phyloP scores from a whole-genome alignment of 1,284 basidiomycete genomes.

The Papiliotrema fonsecae region DNA sequence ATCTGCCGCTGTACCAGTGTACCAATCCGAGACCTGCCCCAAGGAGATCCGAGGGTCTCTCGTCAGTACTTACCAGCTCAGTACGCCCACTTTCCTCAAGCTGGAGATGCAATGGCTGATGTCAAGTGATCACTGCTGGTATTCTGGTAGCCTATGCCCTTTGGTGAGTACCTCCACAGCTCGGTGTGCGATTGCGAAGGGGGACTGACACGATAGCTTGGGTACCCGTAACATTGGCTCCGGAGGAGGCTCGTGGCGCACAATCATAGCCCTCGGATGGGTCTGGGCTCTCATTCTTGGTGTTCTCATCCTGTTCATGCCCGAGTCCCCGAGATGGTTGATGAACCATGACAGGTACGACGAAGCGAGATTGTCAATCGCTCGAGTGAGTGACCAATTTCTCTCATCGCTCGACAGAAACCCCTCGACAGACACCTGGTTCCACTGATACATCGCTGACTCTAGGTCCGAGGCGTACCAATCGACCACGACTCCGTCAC shows the following conservation, averaged over 20 bases:
- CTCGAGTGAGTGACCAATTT: background rate
- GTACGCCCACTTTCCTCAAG: conserved; percentile 55
- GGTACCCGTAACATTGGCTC: conserved; percentile 24
- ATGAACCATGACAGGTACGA: conserved; percentile 21
- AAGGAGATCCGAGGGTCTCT: conserved; percentile 70
- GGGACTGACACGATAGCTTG: conserved; percentile 27
- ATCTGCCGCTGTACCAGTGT: conserved; percentile 67
- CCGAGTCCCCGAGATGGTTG: conserved; percentile 39
- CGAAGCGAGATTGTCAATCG: conserved; percentile 11
- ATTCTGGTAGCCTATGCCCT: conserved; percentile 65
- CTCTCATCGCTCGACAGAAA: background rate
- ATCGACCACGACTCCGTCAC: conserved; percentile 8
- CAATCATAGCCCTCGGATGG: conserved; percentile 9
- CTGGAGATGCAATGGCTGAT: background rate
- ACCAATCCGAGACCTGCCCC: conserved; percentile 53
- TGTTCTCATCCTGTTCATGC: conserved; percentile 20
- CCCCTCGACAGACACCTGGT: too few relatives aligned
- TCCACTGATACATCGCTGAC: too few relatives aligned
- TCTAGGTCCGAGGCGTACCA: conserved; percentile 2
- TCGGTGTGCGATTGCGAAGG: too few relatives aligned
- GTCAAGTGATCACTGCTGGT: conserved; percentile 53
- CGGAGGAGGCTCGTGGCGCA: conserved; percentile 9
- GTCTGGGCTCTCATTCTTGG: conserved; percentile 7
- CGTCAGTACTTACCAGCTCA: conserved; percentile 64
- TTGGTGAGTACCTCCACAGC: conserved; percentile 10